These are phyloP conservation scores for Microbotryum silenes-acaulis DNA, from an alignment of 1,284 basidiomycete species.

Conservation along the genomic window DNA sequence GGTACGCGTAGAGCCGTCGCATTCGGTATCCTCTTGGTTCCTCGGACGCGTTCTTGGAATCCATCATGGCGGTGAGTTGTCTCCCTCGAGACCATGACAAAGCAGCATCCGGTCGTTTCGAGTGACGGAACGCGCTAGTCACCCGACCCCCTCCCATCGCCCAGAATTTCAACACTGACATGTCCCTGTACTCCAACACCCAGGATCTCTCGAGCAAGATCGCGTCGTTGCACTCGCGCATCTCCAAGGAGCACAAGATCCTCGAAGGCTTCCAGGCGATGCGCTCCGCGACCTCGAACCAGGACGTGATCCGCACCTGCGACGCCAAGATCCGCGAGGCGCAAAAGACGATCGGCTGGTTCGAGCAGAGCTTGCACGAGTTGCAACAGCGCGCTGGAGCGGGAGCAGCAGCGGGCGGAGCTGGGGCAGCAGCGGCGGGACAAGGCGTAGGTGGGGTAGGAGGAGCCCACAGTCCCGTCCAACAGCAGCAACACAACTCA, in stretches of 20 bases:
- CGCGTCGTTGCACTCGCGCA: constrained; percentile 79
- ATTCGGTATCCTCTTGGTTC: too few relatives aligned
- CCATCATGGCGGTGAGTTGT: too few relatives aligned
- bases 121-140: too few relatives aligned
- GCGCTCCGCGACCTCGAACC: constrained; percentile 73
- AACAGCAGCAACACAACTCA: constrained; percentile 1
- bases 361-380: constrained; percentile 75
- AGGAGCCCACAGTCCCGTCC: constrained; percentile 38
- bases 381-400: constrained; percentile 61
- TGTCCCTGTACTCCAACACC: too few relatives aligned
- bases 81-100: too few relatives aligned
- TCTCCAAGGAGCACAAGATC: constrained; percentile 85
- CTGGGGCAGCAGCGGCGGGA: constrained; percentile 6
- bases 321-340: constrained; percentile 84
- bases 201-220: constrained; percentile 52
- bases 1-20: too few relatives aligned
- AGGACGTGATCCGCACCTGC: constrained; percentile 62
- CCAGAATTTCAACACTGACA: too few relatives aligned
- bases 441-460: constrained; percentile 1
- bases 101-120: too few relatives aligned
- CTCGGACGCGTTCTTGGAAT: too few relatives aligned
- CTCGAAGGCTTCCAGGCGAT: constrained; percentile 75
- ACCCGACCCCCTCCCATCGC: too few relatives aligned
- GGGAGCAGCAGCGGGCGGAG: constrained; percentile 49
- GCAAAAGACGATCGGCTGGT: constrained; percentile 75